Conservation (phyloP, 2,329 filamentous ascomycete species). For the Ophiostoma novo-ulmi region DNA sequence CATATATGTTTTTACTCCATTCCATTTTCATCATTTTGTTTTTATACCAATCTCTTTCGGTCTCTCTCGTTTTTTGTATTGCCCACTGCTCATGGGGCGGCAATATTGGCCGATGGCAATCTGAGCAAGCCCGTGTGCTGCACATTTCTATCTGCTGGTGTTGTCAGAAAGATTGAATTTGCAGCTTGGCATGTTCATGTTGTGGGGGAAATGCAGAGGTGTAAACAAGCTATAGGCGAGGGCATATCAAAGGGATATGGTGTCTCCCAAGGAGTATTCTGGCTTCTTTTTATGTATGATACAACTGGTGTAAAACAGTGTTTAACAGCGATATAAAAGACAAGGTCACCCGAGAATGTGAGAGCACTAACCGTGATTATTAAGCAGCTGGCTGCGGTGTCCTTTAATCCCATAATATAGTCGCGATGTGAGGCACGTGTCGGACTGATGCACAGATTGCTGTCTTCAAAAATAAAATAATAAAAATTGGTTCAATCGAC, state of each 20-base stretch:
- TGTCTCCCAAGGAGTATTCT: not conserved
- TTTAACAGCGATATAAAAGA: not conserved
- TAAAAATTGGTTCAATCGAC: too few species aligned
- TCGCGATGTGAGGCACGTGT: too few species aligned
- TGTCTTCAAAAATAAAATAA: too few species aligned
- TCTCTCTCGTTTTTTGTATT: not conserved
- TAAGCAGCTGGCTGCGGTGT: too few species aligned
- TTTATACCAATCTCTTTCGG: not conserved
- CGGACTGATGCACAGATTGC: too few species aligned
- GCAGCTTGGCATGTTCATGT: too few species aligned
- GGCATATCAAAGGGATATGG: not conserved
- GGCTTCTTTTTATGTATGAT: constrained; percentile 6
- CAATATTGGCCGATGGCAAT: too few species aligned
- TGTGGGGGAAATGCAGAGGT: not conserved
- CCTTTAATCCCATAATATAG: too few species aligned
- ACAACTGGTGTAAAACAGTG: constrained; percentile 6
- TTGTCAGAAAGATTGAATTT: not conserved
- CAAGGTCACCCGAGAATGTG: not conserved
- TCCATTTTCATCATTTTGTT: not conserved
- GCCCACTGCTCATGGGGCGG: not conserved
- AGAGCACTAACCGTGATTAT: too few species aligned
- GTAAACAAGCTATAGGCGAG: not conserved
- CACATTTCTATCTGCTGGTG: not conserved
- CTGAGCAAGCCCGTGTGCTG: too few species aligned
- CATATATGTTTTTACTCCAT: constrained; percentile 9